Conservation (phyloP, 176 grass and related monocot genomes). For the Zizania latifolia region DNA sequence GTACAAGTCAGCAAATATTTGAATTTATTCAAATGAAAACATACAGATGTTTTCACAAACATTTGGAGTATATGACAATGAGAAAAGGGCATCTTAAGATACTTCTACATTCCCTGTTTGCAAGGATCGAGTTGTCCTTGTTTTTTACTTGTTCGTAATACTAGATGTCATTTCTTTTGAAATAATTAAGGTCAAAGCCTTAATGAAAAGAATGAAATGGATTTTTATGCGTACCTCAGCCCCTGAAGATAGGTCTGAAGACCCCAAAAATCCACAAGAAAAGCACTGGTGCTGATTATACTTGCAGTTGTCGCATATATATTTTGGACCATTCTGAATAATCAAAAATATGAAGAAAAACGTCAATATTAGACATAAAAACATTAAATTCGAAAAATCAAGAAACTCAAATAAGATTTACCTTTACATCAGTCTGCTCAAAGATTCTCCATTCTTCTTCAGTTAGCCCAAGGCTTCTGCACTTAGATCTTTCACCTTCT, state of each 20-base stretch:
- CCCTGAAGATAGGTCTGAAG: conserved; percentile 37
- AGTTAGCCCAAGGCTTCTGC: conserved; percentile 35
- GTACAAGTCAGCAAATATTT: background rate
- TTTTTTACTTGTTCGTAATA: background rate
- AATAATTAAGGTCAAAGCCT: background rate
- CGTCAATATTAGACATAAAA: conserved; percentile 19
- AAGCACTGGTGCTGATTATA: conserved; percentile 57
- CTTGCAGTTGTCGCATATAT: conserved; percentile 45
- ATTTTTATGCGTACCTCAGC: conserved; percentile 27
- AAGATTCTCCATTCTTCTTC: conserved; percentile 5
- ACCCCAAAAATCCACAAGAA: conserved; percentile 52
- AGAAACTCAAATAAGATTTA: conserved; percentile 26
- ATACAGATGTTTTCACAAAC: background rate
- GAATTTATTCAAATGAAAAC: conserved; percentile 3
- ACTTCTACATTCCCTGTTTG: background rate
- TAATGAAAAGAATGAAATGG: background rate
- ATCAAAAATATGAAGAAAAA: conserved; percentile 15
- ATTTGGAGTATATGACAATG: background rate
- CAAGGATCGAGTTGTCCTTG: background rate
- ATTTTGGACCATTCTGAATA: conserved; percentile 23
- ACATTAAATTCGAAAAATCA: background rate
- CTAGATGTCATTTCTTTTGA: background rate
- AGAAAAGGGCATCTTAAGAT: conserved; percentile 1
- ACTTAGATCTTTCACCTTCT: conserved; percentile 22
- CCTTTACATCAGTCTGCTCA: conserved; percentile 10